These are phyloP conservation scores for Tetrahymena thermophila DNA, from an alignment of 73 alveolate genomes.

Conservation along the genomic window DNA sequence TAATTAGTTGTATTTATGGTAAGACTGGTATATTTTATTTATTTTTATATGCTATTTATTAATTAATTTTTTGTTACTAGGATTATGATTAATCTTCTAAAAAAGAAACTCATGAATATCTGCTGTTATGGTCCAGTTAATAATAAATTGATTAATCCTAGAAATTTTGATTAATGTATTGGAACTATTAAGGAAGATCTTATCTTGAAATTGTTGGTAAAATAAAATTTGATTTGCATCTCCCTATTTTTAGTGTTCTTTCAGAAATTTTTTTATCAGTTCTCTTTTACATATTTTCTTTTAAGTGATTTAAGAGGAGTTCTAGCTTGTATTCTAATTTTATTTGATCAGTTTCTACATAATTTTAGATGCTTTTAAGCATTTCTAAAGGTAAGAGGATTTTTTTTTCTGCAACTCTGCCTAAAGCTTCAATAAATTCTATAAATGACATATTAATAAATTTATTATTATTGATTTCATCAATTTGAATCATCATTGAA, in stretches of 20 bases:
- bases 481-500: constrained; percentile 64
- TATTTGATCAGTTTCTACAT: background rate
- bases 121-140: background rate
- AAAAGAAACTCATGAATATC: background rate
- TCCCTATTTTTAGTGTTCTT: background rate
- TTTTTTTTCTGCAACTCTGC: constrained; percentile 53
- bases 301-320: background rate
- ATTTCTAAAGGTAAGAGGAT: background rate
- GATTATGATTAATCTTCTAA: background rate
- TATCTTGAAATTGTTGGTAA: background rate
- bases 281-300: too few relatives aligned
- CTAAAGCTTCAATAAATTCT: constrained; percentile 67
- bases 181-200: background rate
- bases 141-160: background rate
- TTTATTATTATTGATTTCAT: constrained; percentile 54
- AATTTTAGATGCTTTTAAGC: background rate
- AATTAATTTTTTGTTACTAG: too few relatives aligned
- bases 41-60: background rate
- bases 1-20: too few relatives aligned
- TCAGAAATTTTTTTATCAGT: background rate
- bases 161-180: too few relatives aligned
- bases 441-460: constrained; percentile 44
- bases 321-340: background rate
- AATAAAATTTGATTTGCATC: background rate
- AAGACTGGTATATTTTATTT: too few relatives aligned